Percentiles rank a stretch among this genome's conserved stretches.
phyloP scores from a whole-genome alignment of 768 basidiomycete species.

The Dacryopinax primogenitus region DNA sequence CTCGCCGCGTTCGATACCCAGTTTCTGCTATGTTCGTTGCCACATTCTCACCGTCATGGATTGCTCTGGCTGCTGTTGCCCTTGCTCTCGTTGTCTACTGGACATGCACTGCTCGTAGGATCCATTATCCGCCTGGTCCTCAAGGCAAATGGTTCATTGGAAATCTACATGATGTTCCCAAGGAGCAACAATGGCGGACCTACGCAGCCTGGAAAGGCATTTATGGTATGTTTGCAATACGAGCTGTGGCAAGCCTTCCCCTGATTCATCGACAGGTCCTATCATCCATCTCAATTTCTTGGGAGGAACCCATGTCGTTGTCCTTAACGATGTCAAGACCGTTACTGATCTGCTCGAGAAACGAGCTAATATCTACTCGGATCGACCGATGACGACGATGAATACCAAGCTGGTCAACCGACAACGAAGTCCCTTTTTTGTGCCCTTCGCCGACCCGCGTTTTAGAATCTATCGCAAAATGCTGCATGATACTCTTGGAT shows the following conservation, averaged over 20 bases:
- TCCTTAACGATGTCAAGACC: conserved; percentile 29
- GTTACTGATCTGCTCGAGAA: conserved; percentile 35
- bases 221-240: conserved; percentile 25
- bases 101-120: neutral
- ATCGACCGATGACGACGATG: conserved; percentile 44
- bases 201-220: conserved; percentile 34
- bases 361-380: conserved; percentile 33
- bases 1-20: too few species aligned
- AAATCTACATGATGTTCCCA: conserved; percentile 37
- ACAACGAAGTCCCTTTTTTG: conserved; percentile 34
- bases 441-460: conserved; percentile 30
- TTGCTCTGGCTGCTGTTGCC: neutral
- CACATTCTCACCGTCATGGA: neutral
- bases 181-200: conserved; percentile 27
- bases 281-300: conserved; percentile 11
- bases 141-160: neutral
- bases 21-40: too few species aligned
- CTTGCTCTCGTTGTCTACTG: neutral
- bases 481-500: conserved; percentile 30
- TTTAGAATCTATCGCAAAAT: conserved; percentile 34
- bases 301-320: conserved; percentile 27
- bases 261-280: neutral
- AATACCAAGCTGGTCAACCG: conserved; percentile 26
- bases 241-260: neutral
- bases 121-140: neutral